Base-by-base conservation (phyloP, 2,329 filamentous ascomycete species). In the Paecilomyces variotii region DNA sequence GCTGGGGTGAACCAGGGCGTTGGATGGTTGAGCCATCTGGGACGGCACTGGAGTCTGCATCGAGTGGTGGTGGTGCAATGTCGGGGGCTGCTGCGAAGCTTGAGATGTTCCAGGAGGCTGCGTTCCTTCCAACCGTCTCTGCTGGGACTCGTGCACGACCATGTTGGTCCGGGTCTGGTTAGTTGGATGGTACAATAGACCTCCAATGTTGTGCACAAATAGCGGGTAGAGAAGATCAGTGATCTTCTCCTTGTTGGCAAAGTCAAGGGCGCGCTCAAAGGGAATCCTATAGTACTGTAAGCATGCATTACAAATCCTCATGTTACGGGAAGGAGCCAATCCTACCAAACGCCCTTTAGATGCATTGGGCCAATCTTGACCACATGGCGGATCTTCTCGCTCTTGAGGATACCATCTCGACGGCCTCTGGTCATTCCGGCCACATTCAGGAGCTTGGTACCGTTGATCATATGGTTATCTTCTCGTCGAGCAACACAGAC, bases 291-390 rank as follows among this genome's bases (percentile, higher is more conserved):
- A 35, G 30, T n/a, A 14, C 24, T 19, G 53, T 30, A 25, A 39
- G 25, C 55, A 28, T 19, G 27, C 7, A 52, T 10, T 26, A 30
- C 26, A 51, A 30, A 56, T 32, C 30, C 5, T 24, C 34, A 2
- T 6, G 35, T 11, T 54, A 27, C 26, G 10, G 32, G 53, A 52
- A 55, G 27, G 28, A 11, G 19, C 11, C 9, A 2, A 10, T 28
- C 88, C 79, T 82, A 95, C 91, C 92, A 96, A 65, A 96, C 92
- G 70, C 94, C 94, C 79, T 99, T 99, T 52, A 99, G 79, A 72
- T 97, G 94, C 94, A 99, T 99, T 3, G 94, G 94, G 0, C 94
- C 94, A 72, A 99, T 97, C 78, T 99, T 99, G 61, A 97, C 94
- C 11, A 97, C 94, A 74, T 97, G 92, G 65, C 94, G 87, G 59